Evolutionary conservation across 2,329 filamentous ascomycete genomes (phyloP), one percentile per base, ranked within the genome.

Genomic region (Helicocarpus griseus): DNA sequence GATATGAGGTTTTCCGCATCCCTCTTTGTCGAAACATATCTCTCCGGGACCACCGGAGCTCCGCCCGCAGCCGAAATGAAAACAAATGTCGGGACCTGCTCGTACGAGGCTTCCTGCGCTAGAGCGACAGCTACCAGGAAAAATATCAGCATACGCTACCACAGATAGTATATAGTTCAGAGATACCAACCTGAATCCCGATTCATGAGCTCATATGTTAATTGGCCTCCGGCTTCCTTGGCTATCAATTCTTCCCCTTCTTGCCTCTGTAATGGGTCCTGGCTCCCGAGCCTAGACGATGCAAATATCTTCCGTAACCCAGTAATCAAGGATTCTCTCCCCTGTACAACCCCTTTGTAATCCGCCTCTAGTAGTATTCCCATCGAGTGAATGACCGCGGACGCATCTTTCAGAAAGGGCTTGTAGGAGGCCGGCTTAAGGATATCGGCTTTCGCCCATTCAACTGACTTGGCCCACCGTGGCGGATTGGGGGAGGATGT

Each of bases 201-300:
- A 72, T 98, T 98, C 89, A 98, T 96, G 54, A 89, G 77, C 73
- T 97, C 93, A 73, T 98, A 98, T 17, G 91, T 96, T 61, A 95
- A 76, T 70, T 93, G 86, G 24, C 83, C 83, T 59, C 83, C 82
- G 43, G 74, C 78, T 66, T 87, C 83, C 49, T 82, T 76, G 1
- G 83, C 78, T 58, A 78, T 76, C 58, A 90, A 77, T 54, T 79
- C 76, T 55, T 80, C 78, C 46, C 77, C 80, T 39, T 75, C 68
- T 48, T 74, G 73, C 49, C 78, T 76, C 54, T 84, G 78, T 17
- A 94, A 74, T 2, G 87, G 88, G 66, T 94, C 87, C 50, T 81
- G 80, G 52, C 81, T 79, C 63, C 71, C 75, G 22, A 68, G 60
- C 58, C 84, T 85, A 2, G 78, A 77, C 1, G 80, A 67, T 48